Base-by-base conservation (phyloP, 495 filamentous ascomycete species). In the Friedmanniomyces simplex region DNA sequence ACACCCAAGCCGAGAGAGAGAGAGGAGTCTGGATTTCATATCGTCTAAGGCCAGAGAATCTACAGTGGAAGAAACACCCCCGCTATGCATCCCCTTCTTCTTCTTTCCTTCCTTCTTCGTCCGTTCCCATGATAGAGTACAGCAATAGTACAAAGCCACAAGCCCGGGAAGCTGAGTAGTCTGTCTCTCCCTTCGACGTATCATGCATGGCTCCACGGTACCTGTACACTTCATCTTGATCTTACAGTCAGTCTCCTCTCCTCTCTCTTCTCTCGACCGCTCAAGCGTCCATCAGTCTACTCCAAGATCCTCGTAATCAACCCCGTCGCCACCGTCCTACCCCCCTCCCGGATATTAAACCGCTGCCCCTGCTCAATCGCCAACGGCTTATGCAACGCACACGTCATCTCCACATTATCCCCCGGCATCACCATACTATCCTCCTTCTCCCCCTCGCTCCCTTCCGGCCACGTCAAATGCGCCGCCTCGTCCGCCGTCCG, bases 381-480 rank as follows among this genome's bases (percentile, higher is more conserved):
- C 62, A 94, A 74, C 48, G 94, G 89, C 66, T 82, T 73, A 75
- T 86, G 77, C 60, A 94, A 83, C 60, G 81, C 76, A 73, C 86
- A 86, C 59, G 87, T 72, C 88, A 98, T 93, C 82, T 97, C 94
- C 62, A 93, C 84, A 76, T 98, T 98, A 81, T 98, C 93, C 68
- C 93, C 93, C 53, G 93, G 93, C 88, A 93, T 90, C 69, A 95
- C 85, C 75, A 90, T 83, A 74, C 82, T 86, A 67, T 72, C 74
- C 55, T 66, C 59, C 34, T 65, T 62, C 55, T 79, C 72, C 65
- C 88, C 81, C 69, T 81, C 77, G 43, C 73, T 80, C 53, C 84
- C 89, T 56, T 87, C 89, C 54, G 88, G 87, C 85, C 90, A 94
- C 67, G 73, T 77, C 55, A 98, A 81, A 24, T 80, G 77, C 67